A percentile compares a stretch with the other conserved stretches of the same genome.
These are phyloP conservation scores for Tilletia setariae DNA, from an alignment of 1,284 basidiomycete genomes.

Conservation along the genomic window DNA sequence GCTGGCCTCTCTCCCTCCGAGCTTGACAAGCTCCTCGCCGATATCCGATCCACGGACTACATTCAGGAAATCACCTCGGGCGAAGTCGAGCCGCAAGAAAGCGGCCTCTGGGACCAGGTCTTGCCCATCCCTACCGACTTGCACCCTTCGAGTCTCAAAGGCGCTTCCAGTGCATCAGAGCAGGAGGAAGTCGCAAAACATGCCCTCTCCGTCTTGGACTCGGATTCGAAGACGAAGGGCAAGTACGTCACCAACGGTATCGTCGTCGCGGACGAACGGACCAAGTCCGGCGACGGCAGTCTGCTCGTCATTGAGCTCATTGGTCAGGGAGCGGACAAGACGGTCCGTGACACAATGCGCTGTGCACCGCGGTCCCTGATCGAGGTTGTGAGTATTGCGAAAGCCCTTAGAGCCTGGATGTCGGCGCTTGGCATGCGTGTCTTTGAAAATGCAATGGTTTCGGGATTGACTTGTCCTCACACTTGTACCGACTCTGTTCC, in stretches of 20 bases:
- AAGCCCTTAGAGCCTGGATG: neutral
- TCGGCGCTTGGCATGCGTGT: neutral
- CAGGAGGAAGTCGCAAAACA: constrained; percentile 25
- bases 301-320: constrained; percentile 16
- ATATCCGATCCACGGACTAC: constrained; percentile 37
- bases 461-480: too few species aligned
- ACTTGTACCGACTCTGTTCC: neutral
- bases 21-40: constrained; percentile 25
- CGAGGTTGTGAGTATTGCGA: constrained; percentile 14
- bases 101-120: constrained; percentile 35
- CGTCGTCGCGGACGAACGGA: constrained; percentile 16
- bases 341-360: constrained; percentile 12
- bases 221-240: neutral
- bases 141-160: neutral
- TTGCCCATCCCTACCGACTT: constrained; percentile 15
- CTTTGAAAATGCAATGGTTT: too few species aligned
- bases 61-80: constrained; percentile 42
- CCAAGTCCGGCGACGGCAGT: constrained; percentile 14
- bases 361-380: constrained; percentile 14
- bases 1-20: constrained; percentile 17
- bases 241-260: constrained; percentile 14
- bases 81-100: constrained; percentile 34
- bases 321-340: neutral
- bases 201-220: constrained; percentile 7
- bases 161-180: constrained; percentile 10